Percentiles rank a stretch among this genome's conserved stretches.
Evolutionary conservation across 2,329 filamentous ascomycete species (phyloP).

Genomic region (Ophiosphaerella korrae): DNA sequence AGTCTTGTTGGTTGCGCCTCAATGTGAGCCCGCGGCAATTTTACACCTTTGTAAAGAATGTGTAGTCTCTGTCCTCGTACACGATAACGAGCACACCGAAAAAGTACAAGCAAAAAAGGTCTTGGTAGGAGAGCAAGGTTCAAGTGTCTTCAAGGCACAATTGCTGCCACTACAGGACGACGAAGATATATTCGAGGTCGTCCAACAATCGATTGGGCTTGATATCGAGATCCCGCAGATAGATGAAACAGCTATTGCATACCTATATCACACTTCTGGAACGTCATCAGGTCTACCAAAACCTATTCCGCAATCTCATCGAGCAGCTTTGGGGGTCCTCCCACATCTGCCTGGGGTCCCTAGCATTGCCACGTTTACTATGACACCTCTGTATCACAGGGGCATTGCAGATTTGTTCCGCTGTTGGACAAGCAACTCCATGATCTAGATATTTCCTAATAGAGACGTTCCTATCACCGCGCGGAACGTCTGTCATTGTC

Average conservation of each 20-base stretch:
- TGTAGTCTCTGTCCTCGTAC: conserved; percentile 51
- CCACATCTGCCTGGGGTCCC: conserved; percentile 51
- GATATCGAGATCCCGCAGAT: conserved; percentile 12
- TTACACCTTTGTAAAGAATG: conserved; percentile 59
- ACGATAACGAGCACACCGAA: conserved; percentile 50
- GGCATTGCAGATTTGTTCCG: conserved; percentile 67
- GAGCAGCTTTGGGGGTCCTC: conserved; percentile 60
- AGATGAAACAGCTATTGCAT: conserved; percentile 54
- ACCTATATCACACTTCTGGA: conserved; percentile 68
- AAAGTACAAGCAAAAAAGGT: conserved; percentile 35
- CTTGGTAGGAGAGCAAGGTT: conserved; percentile 15
- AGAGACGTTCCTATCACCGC: conserved; percentile 62
- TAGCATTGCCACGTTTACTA: conserved; percentile 62
- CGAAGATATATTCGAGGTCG: conserved; percentile 30
- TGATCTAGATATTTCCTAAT: conserved; percentile 68
- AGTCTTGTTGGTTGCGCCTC: conserved; percentile 62
- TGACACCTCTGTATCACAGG: conserved; percentile 69
- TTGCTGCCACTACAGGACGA: conserved; percentile 20
- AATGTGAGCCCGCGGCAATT: conserved; percentile 55
- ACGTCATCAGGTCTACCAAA: conserved; percentile 69
- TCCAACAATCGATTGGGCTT: conserved; percentile 12
- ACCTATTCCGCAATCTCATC: conserved; percentile 64
- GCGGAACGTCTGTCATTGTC: conserved; percentile 56
- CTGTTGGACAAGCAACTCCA: conserved; percentile 63
- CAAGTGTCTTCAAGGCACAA: conserved; percentile 9